phyloP scores from a whole-genome alignment of 352 stramenopile species.

The Blastocystis sp. region DNA sequence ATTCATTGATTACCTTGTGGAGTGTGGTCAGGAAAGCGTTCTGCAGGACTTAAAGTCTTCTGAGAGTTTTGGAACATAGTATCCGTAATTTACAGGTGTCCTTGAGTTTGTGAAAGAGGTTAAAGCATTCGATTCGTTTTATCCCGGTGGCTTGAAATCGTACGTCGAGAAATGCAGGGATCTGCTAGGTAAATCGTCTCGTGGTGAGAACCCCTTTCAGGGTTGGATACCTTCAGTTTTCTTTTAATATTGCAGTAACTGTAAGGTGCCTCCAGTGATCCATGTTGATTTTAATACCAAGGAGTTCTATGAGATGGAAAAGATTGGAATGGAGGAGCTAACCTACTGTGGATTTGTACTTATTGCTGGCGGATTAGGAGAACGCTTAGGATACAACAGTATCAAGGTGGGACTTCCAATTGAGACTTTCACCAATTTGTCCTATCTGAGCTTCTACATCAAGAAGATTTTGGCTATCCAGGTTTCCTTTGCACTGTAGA shows the following conservation, averaged over 20 bases:
- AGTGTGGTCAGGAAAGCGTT: conserved; percentile 17
- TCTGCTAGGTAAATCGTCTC: conserved; percentile 65
- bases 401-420: conserved; percentile 92
- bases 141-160: conserved; percentile 67
- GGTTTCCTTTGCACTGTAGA: conserved; percentile 64
- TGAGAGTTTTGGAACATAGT: not conserved
- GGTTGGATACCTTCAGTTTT: conserved; percentile 65
- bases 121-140: conserved; percentile 65
- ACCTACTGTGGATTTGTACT: conserved; percentile 84
- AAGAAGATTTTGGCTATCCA: conserved; percentile 85
- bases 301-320: conserved; percentile 72
- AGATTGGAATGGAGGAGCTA: conserved; percentile 66
- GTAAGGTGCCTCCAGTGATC: conserved; percentile 53
- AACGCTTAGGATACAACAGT: conserved; percentile 86
- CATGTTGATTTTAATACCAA: conserved; percentile 68
- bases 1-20: not conserved
- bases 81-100: not conserved
- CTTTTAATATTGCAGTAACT: conserved; percentile 61
- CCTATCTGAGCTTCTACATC: conserved; percentile 85
- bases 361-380: conserved; percentile 88
- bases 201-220: conserved; percentile 72
- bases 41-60: not conserved
- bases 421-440: conserved; percentile 78
- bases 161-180: conserved; percentile 68
- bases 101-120: conserved; percentile 56